Base-by-base conservation (phyloP, 2,329 filamentous ascomycete genomes). In the Diaporthe sp. region DNA sequence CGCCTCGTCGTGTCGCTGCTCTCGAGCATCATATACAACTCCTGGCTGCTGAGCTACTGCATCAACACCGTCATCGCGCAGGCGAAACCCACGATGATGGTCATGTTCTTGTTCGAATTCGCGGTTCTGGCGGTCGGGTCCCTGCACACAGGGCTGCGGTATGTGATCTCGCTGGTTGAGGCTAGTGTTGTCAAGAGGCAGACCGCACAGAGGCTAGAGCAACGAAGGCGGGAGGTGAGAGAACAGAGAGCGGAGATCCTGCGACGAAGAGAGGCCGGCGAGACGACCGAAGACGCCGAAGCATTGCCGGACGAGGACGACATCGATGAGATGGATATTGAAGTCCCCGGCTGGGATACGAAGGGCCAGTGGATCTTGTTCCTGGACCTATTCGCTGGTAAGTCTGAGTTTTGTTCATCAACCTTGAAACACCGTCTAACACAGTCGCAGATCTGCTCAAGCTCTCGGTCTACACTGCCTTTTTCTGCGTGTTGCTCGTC, bases 91-190 rank as follows among this genome's bases (percentile, higher is more conserved):
- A 97, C 97, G 75, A 98, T 99, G 94, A 99, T 98, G 95, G 95
- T 99, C 77, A 98, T 99, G 95, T 99, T 99, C 81, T 92, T 97
- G 8, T 99, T 99, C 79, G 97, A 99, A 83, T 98, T 98, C 81
- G 96, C 96, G 50, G 92, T 99, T 57, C 86, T 98, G 75, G 89
- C 92, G 3, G 93, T 97, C 13, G 92, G 92, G 69, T 97, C 96
- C 0, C 87, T 92, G 70, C 95, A 96, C 64, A 98, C 95, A 0
- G 89, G 91, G 2, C 87, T 92, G 72, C 92, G 96, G 75, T 99
- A 99, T 83, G 83, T 90, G 28, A 89, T 98, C 68, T 94, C 93
- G 4, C 84, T 98, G 57, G 87, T 92, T 12, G 97, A 99, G 83
- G 90, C 94, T 61, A 89, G 89, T 64, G 93, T 98, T 69, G 89